A percentile compares a stretch with the other conserved stretches of the same genome.
Conservation (phyloP, 148 eudicot species). For the Fagopyrum esculentum region DNA sequence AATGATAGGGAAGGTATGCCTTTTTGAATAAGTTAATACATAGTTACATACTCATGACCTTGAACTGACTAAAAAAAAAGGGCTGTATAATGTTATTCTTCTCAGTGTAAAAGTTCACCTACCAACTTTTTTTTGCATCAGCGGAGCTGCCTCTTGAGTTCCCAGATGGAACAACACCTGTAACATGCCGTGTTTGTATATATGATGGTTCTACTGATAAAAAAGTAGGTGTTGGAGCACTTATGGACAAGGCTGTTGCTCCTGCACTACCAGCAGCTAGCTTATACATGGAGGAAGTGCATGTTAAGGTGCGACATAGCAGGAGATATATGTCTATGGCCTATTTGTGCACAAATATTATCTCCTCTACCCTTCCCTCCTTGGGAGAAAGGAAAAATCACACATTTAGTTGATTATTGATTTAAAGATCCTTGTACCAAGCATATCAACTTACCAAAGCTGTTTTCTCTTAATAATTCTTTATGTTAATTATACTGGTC, state of each 20-base stretch:
- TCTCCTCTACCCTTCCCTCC: neutral
- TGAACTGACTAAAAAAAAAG: too few relatives aligned
- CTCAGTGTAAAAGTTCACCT: neutral
- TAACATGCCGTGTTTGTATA: slow-evolving; percentile 84
- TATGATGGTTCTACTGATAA: slow-evolving; percentile 76
- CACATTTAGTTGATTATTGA: neutral
- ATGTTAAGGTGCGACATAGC: slow-evolving; percentile 61
- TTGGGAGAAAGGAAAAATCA: neutral
- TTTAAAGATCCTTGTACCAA: neutral
- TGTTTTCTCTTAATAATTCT: neutral
- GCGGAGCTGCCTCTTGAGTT: slow-evolving; percentile 92
- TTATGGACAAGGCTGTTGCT: slow-evolving; percentile 71
- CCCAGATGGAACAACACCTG: slow-evolving; percentile 98
- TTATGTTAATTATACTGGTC: neutral
- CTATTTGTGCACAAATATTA: neutral
- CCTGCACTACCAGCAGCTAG: slow-evolving; percentile 78
- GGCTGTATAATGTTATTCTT: neutral
- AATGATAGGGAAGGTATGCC: slow-evolving; percentile 67
- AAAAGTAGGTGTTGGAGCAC: slow-evolving; percentile 85
- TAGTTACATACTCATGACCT: neutral
- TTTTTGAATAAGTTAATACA: slow-evolving; percentile 7
- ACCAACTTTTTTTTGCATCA: slow-evolving; percentile 14
- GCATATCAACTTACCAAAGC: neutral
- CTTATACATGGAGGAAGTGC: slow-evolving; percentile 94
- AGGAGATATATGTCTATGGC: neutral